A percentile compares a stretch with the other conserved stretches of the same genome.
These are phyloP conservation scores for Venturia effusa DNA, from an alignment of 2,329 filamentous ascomycete genomes.

Conservation along the genomic window DNA sequence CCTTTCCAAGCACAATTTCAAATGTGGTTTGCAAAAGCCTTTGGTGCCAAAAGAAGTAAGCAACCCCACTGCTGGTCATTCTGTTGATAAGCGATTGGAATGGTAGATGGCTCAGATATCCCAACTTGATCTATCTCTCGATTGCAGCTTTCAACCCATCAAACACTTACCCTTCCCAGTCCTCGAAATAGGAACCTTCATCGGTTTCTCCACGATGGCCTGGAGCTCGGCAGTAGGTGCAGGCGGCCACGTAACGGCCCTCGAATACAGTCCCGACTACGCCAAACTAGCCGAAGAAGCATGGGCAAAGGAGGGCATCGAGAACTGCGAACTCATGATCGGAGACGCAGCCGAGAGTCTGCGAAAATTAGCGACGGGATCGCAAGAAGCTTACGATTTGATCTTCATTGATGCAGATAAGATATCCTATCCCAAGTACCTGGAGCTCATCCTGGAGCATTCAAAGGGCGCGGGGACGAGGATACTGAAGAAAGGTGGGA, in stretches of 20 bases:
- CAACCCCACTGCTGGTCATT: not conserved
- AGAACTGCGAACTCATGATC: not conserved
- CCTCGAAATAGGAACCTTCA: not conserved
- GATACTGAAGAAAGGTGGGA: constrained; percentile 1
- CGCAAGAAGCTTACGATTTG: not conserved
- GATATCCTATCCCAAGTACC: not conserved
- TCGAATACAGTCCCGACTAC: not conserved
- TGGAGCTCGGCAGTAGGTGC: not conserved
- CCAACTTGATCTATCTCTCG: not conserved
- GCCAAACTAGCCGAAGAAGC: not conserved
- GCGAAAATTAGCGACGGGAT: not conserved
- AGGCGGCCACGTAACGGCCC: not conserved
- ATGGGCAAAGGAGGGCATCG: not conserved
- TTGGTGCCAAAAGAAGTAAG: constrained; percentile 3
- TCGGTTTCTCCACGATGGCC: not conserved
- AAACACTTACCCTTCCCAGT: not conserved
- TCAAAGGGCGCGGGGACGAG: not conserved
- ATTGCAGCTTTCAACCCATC: not conserved
- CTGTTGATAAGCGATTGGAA: not conserved
- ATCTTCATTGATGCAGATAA: not conserved
- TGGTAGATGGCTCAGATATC: not conserved
- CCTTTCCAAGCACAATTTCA: not conserved
- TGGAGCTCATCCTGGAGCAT: not conserved
- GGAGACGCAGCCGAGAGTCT: not conserved
- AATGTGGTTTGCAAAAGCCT: not conserved